Conservation (phyloP, 2,329 filamentous ascomycete species). For the Sarocladiaceae sp. region DNA sequence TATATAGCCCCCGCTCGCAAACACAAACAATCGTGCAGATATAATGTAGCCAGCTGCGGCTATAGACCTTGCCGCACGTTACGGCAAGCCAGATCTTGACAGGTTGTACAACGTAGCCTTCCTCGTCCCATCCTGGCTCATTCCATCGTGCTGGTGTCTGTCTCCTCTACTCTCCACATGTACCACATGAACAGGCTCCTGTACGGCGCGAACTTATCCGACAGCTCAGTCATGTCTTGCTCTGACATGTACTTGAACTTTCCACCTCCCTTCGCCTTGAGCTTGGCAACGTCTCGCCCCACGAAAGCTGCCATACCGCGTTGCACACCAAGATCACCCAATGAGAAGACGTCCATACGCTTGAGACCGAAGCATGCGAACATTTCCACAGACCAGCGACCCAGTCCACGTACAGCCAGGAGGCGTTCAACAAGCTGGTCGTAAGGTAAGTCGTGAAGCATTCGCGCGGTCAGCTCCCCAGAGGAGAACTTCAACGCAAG, state of each 20-base stretch:
- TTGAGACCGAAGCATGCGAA: constrained; percentile 96
- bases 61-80: too few relatives aligned
- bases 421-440: constrained; percentile 81
- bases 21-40: too few relatives aligned
- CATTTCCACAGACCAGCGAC: constrained; percentile 94
- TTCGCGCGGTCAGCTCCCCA: constrained; percentile 70
- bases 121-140: constrained; percentile 16
- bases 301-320: constrained; percentile 86
- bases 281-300: constrained; percentile 76
- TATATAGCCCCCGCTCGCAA: neutral
- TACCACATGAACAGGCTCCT: constrained; percentile 97
- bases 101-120: too few relatives aligned
- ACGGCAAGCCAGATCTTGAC: too few relatives aligned
- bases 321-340: constrained; percentile 91
- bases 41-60: too few relatives aligned
- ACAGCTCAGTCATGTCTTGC: constrained; percentile 81
- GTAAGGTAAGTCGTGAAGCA: constrained; percentile 76
- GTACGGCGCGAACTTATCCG: constrained; percentile 79
- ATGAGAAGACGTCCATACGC: constrained; percentile 87
- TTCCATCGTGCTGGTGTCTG: constrained; percentile 64
- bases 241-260: constrained; percentile 99
- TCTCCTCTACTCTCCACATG: constrained; percentile 86
- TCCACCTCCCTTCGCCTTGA: constrained; percentile 68
- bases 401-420: constrained; percentile 81
- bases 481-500: constrained; percentile 74